A percentile compares a stretch with the other conserved stretches of the same genome.
These are phyloP conservation scores for Oidium heveae DNA, from an alignment of 2,329 filamentous ascomycete genomes.

Conservation along the genomic window DNA sequence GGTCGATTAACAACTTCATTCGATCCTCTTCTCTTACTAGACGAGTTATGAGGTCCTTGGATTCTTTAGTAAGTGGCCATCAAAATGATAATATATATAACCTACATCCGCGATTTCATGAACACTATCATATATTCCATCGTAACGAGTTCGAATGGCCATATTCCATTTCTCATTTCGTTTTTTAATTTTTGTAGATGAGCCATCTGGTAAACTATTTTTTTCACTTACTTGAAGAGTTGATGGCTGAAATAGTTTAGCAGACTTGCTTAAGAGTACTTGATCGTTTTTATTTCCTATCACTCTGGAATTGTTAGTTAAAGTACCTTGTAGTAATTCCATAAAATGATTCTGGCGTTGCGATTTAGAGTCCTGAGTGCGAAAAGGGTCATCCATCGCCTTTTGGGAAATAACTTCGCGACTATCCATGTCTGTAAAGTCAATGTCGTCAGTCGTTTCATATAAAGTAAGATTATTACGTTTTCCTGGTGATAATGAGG, in stretches of 20 bases:
- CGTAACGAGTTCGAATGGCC: constrained; percentile 11
- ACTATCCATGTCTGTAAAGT: constrained; percentile 8
- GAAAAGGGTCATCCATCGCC: constrained; percentile 10
- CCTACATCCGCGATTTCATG: constrained; percentile 12
- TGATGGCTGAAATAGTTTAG: not conserved
- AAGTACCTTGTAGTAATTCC: not conserved
- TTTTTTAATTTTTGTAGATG: not conserved
- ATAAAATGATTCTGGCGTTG: not conserved
- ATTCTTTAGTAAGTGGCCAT: constrained; percentile 5
- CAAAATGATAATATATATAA: not conserved
- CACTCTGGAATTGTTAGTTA: no score
- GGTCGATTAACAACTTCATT: constrained; percentile 9
- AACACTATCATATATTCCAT: constrained; percentile 7
- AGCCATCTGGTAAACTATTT: not conserved
- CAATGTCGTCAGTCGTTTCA: constrained; percentile 7
- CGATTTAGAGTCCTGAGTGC: not conserved
- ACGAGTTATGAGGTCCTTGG: constrained; percentile 12
- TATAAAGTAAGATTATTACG: constrained; percentile 9
- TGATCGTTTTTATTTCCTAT: no score
- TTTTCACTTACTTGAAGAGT: not conserved
- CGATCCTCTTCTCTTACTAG: constrained; percentile 11
- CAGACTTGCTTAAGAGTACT: no score
- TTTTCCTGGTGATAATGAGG: constrained; percentile 7
- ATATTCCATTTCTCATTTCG: constrained; percentile 8
- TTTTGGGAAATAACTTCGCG: constrained; percentile 7